A percentile compares a stretch with the other conserved stretches of the same genome.
phyloP scores from a whole-genome alignment of 352 stramenopile species.

The Globisporangium orthogonon region DNA sequence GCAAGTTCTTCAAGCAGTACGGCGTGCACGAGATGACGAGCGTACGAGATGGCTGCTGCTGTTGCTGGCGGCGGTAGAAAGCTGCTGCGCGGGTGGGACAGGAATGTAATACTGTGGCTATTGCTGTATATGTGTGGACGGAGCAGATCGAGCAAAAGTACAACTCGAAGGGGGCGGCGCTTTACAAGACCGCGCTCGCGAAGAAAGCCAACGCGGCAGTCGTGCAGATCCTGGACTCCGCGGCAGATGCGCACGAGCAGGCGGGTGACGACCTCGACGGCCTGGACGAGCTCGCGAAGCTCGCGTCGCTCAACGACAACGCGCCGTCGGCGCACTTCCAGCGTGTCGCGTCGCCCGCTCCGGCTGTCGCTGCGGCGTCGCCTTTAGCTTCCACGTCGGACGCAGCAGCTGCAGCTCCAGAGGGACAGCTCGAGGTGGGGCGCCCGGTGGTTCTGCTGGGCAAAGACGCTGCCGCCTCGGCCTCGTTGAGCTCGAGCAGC shows the following conservation, averaged over 20 bases:
- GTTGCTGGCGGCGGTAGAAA: no score
- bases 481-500: constrained; percentile 28
- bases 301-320: constrained; percentile 34
- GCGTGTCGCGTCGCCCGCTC: constrained; percentile 10
- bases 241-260: constrained; percentile 27
- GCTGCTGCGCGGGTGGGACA: neutral
- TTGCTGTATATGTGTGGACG: neutral
- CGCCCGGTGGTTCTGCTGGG: constrained; percentile 71
- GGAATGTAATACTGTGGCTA: no score
- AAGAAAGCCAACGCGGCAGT: constrained; percentile 82
- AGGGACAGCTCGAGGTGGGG: constrained; percentile 44
- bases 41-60: constrained; percentile 22
- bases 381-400: neutral
- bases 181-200: constrained; percentile 81
- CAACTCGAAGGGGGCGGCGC: constrained; percentile 83
- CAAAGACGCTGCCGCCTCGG: constrained; percentile 41
- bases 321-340: constrained; percentile 40
- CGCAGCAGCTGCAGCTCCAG: constrained; percentile 1
- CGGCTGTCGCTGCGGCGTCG: neutral
- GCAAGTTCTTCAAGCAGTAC: constrained; percentile 93
- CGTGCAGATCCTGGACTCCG: constrained; percentile 36
- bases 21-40: constrained; percentile 83
- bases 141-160: constrained; percentile 88
- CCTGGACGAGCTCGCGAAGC: constrained; percentile 76
- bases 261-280: constrained; percentile 47